A percentile compares a stretch with the other conserved stretches of the same genome.
These are phyloP conservation scores for Malassezia japonica DNA, from an alignment of 1,284 basidiomycete species.

Conservation along the genomic window DNA sequence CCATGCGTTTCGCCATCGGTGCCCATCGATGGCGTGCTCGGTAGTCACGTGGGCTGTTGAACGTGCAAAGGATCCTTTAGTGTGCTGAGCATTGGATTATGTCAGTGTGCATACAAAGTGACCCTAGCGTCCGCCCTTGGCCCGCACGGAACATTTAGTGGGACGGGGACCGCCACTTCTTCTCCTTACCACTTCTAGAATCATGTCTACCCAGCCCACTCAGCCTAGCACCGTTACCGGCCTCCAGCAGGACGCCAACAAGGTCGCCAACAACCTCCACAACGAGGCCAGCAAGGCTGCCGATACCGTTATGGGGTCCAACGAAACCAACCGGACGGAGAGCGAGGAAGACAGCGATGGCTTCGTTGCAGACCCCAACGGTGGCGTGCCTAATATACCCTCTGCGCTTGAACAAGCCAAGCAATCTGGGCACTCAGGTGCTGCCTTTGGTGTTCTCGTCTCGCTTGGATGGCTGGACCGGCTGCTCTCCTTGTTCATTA, in stretches of 20 bases:
- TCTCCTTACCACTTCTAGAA: no score
- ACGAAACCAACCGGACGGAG: no score
- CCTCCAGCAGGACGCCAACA: constrained; percentile 1
- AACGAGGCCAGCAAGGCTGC: constrained; percentile 8
- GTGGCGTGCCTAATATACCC: constrained; percentile 23
- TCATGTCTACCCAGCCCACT: neutral
- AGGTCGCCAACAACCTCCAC: constrained; percentile 7
- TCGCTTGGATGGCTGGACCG: constrained; percentile 57
- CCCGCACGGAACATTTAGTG: no score
- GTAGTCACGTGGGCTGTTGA: no score
- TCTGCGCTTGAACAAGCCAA: constrained; percentile 27
- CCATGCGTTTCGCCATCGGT: neutral
- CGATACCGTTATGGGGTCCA: no score
- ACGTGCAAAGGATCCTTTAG: no score
- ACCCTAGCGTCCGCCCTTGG: no score
- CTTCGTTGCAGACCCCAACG: constrained; percentile 21
- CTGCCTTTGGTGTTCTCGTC: constrained; percentile 24
- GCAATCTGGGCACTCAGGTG: constrained; percentile 15
- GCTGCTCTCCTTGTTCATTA: constrained; percentile 62
- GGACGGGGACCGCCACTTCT: no score
- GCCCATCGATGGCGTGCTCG: no score
- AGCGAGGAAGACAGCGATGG: no score
- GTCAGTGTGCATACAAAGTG: no score
- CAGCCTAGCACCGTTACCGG: neutral
- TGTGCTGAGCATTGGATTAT: no score